Conservation (phyloP, 148 eudicot genomes). For the Amaranthus cruentus region DNA sequence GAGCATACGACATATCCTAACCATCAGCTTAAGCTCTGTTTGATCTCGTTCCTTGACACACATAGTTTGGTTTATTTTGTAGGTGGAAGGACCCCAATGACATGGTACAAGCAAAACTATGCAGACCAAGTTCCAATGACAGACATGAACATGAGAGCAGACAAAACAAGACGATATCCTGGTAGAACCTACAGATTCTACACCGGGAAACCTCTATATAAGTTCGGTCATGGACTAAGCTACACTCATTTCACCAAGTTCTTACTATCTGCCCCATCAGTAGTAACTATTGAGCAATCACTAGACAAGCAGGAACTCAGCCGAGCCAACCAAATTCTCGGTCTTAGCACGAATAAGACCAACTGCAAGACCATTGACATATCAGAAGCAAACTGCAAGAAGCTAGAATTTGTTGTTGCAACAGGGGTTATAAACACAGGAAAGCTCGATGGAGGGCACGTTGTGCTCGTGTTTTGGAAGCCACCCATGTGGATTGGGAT, state of each 20-base stretch:
- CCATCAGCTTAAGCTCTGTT: too few relatives aligned
- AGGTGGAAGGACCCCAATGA: constrained; percentile 46
- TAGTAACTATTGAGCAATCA: not conserved
- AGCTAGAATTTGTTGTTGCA: constrained; percentile 8
- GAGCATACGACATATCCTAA: too few relatives aligned
- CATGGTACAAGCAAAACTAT: constrained; percentile 37
- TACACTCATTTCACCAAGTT: constrained; percentile 28
- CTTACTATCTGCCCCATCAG: constrained; percentile 3
- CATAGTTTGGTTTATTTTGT: not conserved
- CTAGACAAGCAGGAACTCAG: not conserved
- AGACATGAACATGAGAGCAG: constrained; percentile 42
- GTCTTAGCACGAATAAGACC: not conserved
- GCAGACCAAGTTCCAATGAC: constrained; percentile 29
- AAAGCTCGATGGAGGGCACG: constrained; percentile 25
- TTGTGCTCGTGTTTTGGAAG: constrained; percentile 28
- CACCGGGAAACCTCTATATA: constrained; percentile 23
- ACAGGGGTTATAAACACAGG: constrained; percentile 28
- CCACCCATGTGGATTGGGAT: constrained; percentile 12
- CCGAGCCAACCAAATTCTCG: not conserved
- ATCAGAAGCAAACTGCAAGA: constrained; percentile 23
- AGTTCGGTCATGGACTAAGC: constrained; percentile 43
- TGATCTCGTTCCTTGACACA: too few relatives aligned
- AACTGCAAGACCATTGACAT: constrained; percentile 19
- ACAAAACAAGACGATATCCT: constrained; percentile 25
- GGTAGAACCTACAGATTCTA: constrained; percentile 48